A percentile compares a stretch with the other conserved stretches of the same genome.
Evolutionary conservation across 2,329 filamentous ascomycete genomes (phyloP).

Genomic region (Tolypocladium amazonense): DNA sequence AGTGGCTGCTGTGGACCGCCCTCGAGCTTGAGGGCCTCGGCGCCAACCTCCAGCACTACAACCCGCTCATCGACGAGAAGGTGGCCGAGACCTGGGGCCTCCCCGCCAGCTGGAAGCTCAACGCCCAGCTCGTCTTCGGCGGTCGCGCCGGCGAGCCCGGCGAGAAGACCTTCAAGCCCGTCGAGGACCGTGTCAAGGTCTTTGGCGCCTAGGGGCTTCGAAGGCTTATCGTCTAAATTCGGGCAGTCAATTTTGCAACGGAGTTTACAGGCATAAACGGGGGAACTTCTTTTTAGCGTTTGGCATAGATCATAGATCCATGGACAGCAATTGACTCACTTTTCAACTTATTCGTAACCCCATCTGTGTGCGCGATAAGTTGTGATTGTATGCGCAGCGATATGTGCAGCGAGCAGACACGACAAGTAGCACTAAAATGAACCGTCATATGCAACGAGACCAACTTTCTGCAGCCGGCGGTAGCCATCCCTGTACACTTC

Average conservation of each 20-base stretch:
- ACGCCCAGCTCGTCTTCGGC: constrained; percentile 80
- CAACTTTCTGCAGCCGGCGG: not conserved
- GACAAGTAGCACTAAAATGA: not conserved
- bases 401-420: not conserved
- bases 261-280: not conserved
- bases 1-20: constrained; percentile 70
- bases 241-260: not conserved
- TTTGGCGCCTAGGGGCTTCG: constrained; percentile 34
- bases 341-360: not conserved
- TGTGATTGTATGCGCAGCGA: not conserved
- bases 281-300: constrained; percentile 2
- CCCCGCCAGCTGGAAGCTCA: constrained; percentile 62
- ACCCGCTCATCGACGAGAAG: constrained; percentile 69
- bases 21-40: constrained; percentile 77
- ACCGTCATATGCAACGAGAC: not conserved
- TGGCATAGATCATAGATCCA: constrained; percentile 6
- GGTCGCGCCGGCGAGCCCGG: constrained; percentile 43
- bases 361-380: not conserved
- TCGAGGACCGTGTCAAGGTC: constrained; percentile 58
- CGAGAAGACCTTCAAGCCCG: constrained; percentile 53
- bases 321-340: not conserved
- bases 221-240: not conserved
- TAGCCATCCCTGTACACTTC: not conserved
- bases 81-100: constrained; percentile 60
- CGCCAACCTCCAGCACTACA: constrained; percentile 89